Conservation (phyloP, 2,329 filamentous ascomycete species). For the Diaporthe caulivora region DNA sequence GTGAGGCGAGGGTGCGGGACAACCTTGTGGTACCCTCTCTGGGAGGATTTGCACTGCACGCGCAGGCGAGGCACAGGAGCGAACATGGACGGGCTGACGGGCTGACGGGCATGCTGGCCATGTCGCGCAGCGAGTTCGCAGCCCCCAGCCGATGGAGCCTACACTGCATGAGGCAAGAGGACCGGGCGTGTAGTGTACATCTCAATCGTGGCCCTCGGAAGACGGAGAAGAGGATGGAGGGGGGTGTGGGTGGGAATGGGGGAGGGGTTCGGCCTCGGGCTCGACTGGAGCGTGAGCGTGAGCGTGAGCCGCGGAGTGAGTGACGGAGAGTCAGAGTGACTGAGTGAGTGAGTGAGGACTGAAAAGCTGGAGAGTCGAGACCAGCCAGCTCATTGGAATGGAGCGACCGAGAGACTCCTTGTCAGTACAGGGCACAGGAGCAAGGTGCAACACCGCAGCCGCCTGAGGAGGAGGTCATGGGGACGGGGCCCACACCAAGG, state of each 20-base stretch:
- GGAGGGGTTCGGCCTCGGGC: conserved; percentile 5
- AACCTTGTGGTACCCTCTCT: conserved; percentile 14
- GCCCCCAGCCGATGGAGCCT: not conserved
- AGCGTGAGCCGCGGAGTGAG: no score
- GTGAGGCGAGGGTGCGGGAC: conserved; percentile 28
- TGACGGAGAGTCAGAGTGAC: not conserved
- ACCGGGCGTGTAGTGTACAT: not conserved
- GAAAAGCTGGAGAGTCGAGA: conserved; percentile 9
- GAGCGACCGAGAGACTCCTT: not conserved
- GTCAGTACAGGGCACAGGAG: conserved; percentile 1
- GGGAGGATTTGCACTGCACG: conserved; percentile 18
- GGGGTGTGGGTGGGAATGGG: no score
- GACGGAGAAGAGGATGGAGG: not conserved
- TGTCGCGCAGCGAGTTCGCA: conserved; percentile 25
- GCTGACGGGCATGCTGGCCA: conserved; percentile 11
- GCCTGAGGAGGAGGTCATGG: conserved; percentile 39
- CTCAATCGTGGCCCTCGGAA: not conserved
- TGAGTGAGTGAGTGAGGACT: conserved; percentile 1
- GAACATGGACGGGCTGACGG: no score
- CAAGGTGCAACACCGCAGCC: conserved; percentile 38
- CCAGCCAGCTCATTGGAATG: conserved; percentile 23
- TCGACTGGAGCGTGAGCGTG: conserved; percentile 3
- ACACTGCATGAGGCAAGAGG: conserved; percentile 26
- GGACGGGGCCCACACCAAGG: conserved; percentile 36
- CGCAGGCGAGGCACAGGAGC: conserved; percentile 12